Conservation (phyloP, 169 alveolate genomes). For the Plasmodium fragile region DNA sequence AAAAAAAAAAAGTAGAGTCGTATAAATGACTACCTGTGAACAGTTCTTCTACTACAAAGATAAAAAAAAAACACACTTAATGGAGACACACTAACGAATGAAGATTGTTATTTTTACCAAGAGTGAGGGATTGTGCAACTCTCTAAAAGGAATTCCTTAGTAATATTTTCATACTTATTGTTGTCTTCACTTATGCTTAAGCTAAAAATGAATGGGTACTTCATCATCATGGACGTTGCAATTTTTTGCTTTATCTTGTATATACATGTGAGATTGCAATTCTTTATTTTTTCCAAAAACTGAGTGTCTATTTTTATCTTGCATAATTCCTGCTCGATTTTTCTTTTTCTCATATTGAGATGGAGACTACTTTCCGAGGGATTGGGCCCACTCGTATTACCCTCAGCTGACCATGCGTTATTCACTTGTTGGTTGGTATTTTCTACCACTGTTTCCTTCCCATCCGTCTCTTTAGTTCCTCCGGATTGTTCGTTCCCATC, state of each 20-base stretch:
- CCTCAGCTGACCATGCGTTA: not conserved
- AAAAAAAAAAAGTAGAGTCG: not conserved
- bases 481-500: not conserved
- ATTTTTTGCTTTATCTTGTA: constrained; percentile 30
- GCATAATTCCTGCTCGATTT: constrained; percentile 34
- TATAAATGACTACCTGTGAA: not conserved
- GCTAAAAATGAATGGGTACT: constrained; percentile 64
- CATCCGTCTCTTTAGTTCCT: not conserved
- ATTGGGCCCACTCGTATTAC: not conserved
- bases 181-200: constrained; percentile 16
- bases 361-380: not conserved
- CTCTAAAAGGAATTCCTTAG: constrained; percentile 6
- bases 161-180: constrained; percentile 13
- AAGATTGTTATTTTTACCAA: constrained; percentile 13
- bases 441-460: not conserved
- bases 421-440: not conserved
- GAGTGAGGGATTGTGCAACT: constrained; percentile 29
- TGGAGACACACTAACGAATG: not conserved
- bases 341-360: not conserved
- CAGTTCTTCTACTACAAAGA: not conserved
- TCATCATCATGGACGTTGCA: constrained; percentile 34
- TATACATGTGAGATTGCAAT: constrained; percentile 33
- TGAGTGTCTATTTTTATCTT: constrained; percentile 43
- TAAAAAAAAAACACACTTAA: not conserved
- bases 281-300: constrained; percentile 27